phyloP scores from a whole-genome alignment of 345 rosid genomes.

The Boechera stricta region DNA sequence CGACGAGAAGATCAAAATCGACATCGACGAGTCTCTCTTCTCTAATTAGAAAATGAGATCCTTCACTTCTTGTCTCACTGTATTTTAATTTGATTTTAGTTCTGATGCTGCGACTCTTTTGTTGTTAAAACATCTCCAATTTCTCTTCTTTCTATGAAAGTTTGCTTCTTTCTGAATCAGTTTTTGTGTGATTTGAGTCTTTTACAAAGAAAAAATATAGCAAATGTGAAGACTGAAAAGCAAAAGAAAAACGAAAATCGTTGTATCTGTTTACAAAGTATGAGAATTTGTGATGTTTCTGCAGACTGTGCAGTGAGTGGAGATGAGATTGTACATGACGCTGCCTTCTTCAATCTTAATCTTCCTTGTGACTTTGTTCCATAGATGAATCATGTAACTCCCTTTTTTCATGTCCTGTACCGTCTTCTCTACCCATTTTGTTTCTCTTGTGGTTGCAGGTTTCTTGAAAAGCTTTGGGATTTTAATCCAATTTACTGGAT shows the following conservation, averaged over 20 bases:
- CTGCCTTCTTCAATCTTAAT: slow-evolving; percentile 60
- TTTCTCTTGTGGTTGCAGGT: slow-evolving; percentile 50
- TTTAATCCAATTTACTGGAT: slow-evolving; percentile 66
- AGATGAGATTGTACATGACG: slow-evolving; percentile 51
- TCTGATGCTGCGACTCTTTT: slow-evolving; percentile 38
- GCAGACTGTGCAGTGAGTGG: slow-evolving; percentile 55
- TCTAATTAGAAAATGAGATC: slow-evolving; percentile 45
- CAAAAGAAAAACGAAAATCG: background rate
- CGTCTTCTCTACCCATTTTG: slow-evolving; percentile 51
- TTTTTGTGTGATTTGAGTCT: slow-evolving; percentile 17
- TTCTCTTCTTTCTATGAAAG: slow-evolving; percentile 27
- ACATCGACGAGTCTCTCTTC: slow-evolving; percentile 75
- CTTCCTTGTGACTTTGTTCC: slow-evolving; percentile 57
- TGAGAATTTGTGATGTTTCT: slow-evolving; percentile 39
- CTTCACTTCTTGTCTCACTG: slow-evolving; percentile 28
- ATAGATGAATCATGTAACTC: slow-evolving; percentile 57
- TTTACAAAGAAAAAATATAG: background rate
- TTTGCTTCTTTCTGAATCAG: slow-evolving; percentile 11
- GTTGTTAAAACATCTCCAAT: slow-evolving; percentile 43
- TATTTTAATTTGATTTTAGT: slow-evolving; percentile 13
- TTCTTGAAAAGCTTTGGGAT: slow-evolving; percentile 61
- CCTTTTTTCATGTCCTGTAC: slow-evolving; percentile 42
- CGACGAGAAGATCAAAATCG: slow-evolving; percentile 62
- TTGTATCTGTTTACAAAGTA: slow-evolving; percentile 20
- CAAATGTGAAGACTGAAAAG: slow-evolving; percentile 8